Conservation (phyloP, 306 rosid species). For the Rosa persica region DNA sequence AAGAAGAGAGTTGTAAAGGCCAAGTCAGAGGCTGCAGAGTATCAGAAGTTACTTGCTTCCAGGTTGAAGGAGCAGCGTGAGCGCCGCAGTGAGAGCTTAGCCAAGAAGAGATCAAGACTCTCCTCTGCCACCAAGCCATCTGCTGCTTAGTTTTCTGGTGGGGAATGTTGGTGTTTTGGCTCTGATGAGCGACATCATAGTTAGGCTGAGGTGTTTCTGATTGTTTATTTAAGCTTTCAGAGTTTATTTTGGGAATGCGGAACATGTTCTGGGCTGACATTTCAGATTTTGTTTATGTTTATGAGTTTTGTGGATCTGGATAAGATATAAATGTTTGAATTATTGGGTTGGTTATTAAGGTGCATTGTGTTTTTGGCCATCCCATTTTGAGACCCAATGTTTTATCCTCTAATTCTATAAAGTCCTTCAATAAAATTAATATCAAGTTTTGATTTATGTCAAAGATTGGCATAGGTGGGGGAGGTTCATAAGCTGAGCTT, state of each 20-base stretch:
- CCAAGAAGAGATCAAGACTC: slow-evolving; percentile 46
- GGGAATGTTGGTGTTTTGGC: not conserved
- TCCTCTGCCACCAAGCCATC: slow-evolving; percentile 39
- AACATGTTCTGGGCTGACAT: not conserved
- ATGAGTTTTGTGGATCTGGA: not conserved
- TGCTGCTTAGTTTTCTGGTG: slow-evolving; percentile 11
- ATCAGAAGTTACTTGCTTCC: slow-evolving; percentile 44
- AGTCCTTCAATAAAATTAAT: too few relatives aligned
- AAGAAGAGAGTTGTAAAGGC: slow-evolving; percentile 47
- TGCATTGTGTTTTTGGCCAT: not conserved
- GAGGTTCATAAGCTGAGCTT: too few relatives aligned
- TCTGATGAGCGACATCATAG: slow-evolving; percentile 7
- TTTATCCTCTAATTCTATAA: not conserved
- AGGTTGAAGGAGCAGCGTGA: slow-evolving; percentile 55
- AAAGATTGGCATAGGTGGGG: too few relatives aligned
- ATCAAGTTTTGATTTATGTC: too few relatives aligned
- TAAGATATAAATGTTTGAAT: not conserved
- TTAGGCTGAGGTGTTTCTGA: slow-evolving; percentile 11
- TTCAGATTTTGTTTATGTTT: slow-evolving; percentile 6
- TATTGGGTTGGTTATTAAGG: not conserved
- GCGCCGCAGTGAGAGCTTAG: slow-evolving; percentile 52
- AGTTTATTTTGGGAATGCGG: not conserved
- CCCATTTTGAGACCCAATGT: not conserved
- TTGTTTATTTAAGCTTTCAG: slow-evolving; percentile 3
- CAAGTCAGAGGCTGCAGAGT: slow-evolving; percentile 46